Evolutionary conservation across 2,329 filamentous ascomycete genomes (phyloP).

Genomic region (Penicillium sp.): DNA sequence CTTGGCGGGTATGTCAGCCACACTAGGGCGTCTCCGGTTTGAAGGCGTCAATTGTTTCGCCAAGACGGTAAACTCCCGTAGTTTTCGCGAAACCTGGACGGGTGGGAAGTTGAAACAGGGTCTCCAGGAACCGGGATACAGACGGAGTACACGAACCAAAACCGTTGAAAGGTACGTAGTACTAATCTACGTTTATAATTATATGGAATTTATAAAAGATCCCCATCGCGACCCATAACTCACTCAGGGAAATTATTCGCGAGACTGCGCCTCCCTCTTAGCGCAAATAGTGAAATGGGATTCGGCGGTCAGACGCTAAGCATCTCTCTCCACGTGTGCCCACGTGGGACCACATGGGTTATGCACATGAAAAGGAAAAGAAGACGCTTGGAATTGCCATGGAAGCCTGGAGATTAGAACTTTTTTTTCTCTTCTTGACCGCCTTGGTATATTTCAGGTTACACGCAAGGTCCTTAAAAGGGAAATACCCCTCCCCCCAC

Average conservation of each 20-base stretch:
- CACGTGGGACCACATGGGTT: slow-evolving; percentile 37
- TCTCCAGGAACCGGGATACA: background rate
- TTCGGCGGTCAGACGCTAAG: slow-evolving; percentile 17
- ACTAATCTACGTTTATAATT: background rate
- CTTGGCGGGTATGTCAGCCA: background rate
- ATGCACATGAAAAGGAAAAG: slow-evolving; percentile 23
- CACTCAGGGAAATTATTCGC: slow-evolving; percentile 5
- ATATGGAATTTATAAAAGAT: slow-evolving; percentile 1
- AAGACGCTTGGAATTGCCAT: slow-evolving; percentile 29
- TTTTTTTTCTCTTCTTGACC: background rate
- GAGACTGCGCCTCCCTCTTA: slow-evolving; percentile 12
- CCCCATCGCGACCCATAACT: background rate
- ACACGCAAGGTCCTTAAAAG: background rate
- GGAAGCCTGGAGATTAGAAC: slow-evolving; percentile 16
- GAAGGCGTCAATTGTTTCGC: background rate
- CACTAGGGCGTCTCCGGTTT: background rate
- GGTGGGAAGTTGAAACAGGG: background rate
- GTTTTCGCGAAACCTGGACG: background rate
- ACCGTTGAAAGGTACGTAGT: background rate
- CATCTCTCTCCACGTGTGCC: slow-evolving; percentile 35
- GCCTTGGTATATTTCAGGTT: background rate
- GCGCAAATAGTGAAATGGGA: slow-evolving; percentile 9
- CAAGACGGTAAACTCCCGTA: background rate
- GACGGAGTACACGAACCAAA: background rate
- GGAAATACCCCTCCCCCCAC: slow-evolving; percentile 5